These are phyloP conservation scores for Microbotryum violaceum DNA, from an alignment of 1,284 basidiomycete genomes.

Conservation along the genomic window DNA sequence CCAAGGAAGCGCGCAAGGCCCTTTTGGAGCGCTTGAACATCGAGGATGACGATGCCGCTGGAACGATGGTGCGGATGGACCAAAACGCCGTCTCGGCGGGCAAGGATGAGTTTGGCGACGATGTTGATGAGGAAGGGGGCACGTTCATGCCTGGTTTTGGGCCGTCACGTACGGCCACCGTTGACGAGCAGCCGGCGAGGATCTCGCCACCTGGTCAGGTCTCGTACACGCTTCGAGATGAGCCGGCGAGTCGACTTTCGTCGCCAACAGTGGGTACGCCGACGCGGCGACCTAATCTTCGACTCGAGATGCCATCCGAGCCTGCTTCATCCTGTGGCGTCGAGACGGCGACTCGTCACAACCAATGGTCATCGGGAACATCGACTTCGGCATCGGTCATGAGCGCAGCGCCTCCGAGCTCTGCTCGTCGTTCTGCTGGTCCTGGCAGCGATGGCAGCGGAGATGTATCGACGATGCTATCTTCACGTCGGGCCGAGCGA, in stretches of 20 bases:
- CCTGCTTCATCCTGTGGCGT: background rate
- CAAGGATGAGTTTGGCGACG: conserved; percentile 28
- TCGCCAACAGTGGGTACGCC: too few relatives aligned
- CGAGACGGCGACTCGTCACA: background rate
- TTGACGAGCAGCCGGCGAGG: conserved; percentile 2
- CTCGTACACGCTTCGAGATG: background rate
- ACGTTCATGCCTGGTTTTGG: conserved; percentile 28
- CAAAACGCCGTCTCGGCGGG: too few relatives aligned
- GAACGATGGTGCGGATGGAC: too few relatives aligned
- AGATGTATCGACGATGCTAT: background rate
- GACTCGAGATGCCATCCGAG: conserved; percentile 12
- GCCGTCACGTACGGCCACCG: conserved; percentile 1
- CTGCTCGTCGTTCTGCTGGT: background rate
- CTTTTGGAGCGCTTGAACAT: too few relatives aligned
- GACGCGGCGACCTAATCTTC: conserved; percentile 14
- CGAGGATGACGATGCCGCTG: too few relatives aligned
- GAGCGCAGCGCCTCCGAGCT: too few relatives aligned
- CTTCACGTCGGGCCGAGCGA: background rate
- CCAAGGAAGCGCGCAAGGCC: too few relatives aligned
- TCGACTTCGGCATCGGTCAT: too few relatives aligned
- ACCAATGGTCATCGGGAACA: too few relatives aligned
- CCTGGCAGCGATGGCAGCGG: background rate
- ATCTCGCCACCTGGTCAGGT: conserved; percentile 5
- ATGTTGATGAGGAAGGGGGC: conserved; percentile 16
- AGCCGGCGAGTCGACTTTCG: too few relatives aligned